Conservation (phyloP, 1,284 basidiomycete genomes). For the Tilletia caries region DNA sequence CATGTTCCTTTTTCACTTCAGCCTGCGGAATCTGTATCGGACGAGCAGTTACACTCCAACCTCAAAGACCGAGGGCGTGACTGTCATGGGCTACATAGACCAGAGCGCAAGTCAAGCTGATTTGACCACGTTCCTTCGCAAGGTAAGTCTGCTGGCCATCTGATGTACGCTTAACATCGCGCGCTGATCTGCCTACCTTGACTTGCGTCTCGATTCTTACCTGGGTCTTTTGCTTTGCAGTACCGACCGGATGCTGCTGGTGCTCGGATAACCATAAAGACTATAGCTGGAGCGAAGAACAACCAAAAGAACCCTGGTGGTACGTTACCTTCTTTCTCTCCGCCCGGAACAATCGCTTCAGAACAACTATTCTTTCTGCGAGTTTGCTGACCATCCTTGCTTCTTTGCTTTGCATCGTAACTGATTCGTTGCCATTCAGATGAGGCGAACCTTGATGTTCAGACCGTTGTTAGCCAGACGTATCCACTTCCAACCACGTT, state of each 20-base stretch:
- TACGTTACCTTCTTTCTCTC: background rate
- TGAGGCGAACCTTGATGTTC: conserved; percentile 23
- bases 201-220: too few species aligned
- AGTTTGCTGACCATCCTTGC: too few species aligned
- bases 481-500: conserved; percentile 21
- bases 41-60: background rate
- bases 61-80: background rate
- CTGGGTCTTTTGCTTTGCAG: too few species aligned
- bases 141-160: too few species aligned
- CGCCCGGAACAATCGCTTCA: background rate
- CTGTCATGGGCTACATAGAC: conserved; percentile 23
- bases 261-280: conserved; percentile 13
- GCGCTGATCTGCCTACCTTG: too few species aligned
- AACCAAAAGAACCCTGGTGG: conserved; percentile 15
- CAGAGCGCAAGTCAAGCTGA: conserved; percentile 19
- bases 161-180: too few species aligned
- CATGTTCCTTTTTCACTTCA: background rate
- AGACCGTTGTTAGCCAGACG: conserved; percentile 19
- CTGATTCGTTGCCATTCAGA: background rate
- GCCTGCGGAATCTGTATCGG: conserved; percentile 17
- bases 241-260: conserved; percentile 19
- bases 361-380: too few species aligned
- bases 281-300: conserved; percentile 18
- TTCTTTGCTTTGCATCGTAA: too few species aligned
- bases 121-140: conserved; percentile 17